Evolutionary conservation across 1,139 yeast genomes (phyloP), one percentile per base, ranked within the genome.

Genomic region (Candida sp.): DNA sequence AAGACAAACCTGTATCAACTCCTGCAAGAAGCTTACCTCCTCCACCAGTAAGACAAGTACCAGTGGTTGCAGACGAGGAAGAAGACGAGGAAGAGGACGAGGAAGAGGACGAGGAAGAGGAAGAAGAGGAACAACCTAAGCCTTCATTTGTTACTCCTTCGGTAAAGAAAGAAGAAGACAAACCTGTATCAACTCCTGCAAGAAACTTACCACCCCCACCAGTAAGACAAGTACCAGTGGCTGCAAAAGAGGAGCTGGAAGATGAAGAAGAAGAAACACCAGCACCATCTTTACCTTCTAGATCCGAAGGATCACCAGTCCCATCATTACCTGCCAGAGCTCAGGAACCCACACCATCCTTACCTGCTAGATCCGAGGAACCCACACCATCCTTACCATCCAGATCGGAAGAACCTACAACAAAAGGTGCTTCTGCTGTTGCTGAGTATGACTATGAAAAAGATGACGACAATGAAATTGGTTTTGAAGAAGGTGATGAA

Each of bases 381-480:
- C 57, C 57, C n/a, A 51, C 48, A 30, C 49, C 56, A 38, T 48
- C 54, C 2, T 51, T 54, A 29, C 56, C 63, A 19, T 47, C 57
- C 19, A 56, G 57, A 36, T 39, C 47, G 41, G 36, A 51, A 35
- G 50, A 42, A 39, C 58, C 57, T 35, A 55, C 54, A 45, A 56
- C 61, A 29, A 55, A 55, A 36, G 55, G 65, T 8, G 53, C 49
- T 11, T 47, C 70, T 27, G 95, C 93, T 2, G 54, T 76, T 42
- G 93, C 86, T 4, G 80, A 80, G 50, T 83, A 81, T 56, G 84
- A 81, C 43, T 84, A 84, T 53, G 85, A 75, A 51, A 81, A 82
- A 56, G 89, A 82, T 49, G 95, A 85, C 57, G 91, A 84, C 46
- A 84, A 86, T 55, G 95, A 86, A 60, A 76, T 86, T 45, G 75